A percentile compares a stretch with the other conserved stretches of the same genome.
These are phyloP conservation scores for Rhodotorula sphaerocarpa DNA, from an alignment of 768 basidiomycete genomes.

Conservation along the genomic window DNA sequence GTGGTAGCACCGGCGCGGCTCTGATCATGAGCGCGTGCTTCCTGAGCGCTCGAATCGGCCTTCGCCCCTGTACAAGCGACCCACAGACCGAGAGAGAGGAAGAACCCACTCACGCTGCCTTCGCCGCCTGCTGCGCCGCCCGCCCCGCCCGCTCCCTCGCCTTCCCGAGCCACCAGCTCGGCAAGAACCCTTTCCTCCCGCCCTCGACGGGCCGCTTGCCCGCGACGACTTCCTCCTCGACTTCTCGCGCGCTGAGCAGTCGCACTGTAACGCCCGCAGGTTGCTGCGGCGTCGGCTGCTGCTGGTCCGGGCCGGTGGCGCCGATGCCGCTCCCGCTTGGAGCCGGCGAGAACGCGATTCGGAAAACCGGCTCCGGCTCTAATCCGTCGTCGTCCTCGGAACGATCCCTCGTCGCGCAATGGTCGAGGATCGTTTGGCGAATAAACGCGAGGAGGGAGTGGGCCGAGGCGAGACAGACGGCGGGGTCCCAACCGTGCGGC, in stretches of 20 bases:
- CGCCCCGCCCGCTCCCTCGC: too few species aligned
- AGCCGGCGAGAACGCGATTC: conserved; percentile 22
- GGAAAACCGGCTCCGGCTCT: conserved; percentile 26
- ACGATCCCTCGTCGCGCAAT: neutral
- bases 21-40: too few species aligned
- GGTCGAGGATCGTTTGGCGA: conserved; percentile 13
- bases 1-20: too few species aligned
- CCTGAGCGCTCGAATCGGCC: too few species aligned
- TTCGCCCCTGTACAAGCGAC: too few species aligned
- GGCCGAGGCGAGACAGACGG: conserved; percentile 67
- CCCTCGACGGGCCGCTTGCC: neutral
- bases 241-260: neutral
- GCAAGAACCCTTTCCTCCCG: conserved; percentile 26
- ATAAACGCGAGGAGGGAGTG: conserved; percentile 56
- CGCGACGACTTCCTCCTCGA: conserved; percentile 10
- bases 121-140: too few species aligned
- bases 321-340: neutral
- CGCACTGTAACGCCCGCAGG: conserved; percentile 1
- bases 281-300: too few species aligned
- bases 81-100: too few species aligned
- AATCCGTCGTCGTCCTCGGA: neutral
- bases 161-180: too few species aligned
- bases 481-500: conserved; percentile 67
- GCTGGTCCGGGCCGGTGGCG: too few species aligned
- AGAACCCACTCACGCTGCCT: too few species aligned